A percentile compares a stretch with the other conserved stretches of the same genome.
These are phyloP conservation scores for Pterulicium gracile DNA, from an alignment of 1,284 basidiomycete genomes.

Conservation along the genomic window DNA sequence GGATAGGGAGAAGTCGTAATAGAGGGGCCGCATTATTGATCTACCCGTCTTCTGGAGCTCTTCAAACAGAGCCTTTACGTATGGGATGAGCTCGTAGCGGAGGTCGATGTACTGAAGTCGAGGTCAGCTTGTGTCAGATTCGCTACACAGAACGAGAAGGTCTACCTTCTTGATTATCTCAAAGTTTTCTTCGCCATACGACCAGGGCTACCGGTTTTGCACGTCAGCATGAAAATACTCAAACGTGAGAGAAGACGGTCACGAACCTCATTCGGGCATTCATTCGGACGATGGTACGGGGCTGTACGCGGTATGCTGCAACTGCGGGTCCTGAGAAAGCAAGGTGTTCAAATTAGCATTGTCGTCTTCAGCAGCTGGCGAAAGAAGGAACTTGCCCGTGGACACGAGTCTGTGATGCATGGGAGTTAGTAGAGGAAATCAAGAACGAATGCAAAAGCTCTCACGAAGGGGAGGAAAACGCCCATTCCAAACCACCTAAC, in stretches of 20 bases:
- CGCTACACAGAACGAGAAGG: too few relatives aligned
- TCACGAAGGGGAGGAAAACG: constrained; percentile 28
- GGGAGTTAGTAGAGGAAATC: neutral
- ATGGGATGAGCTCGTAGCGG: constrained; percentile 26
- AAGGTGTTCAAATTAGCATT: too few relatives aligned
- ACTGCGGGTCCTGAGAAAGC: constrained; percentile 16
- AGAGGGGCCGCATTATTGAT: constrained; percentile 26
- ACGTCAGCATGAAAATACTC: neutral
- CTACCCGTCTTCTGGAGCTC: constrained; percentile 23
- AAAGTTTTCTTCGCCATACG: constrained; percentile 29
- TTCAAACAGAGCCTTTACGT: constrained; percentile 25
- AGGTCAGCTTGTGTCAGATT: neutral
- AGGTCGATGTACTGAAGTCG: constrained; percentile 24
- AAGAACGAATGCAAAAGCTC: constrained; percentile 10
- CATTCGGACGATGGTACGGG: constrained; percentile 20
- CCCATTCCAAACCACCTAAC: constrained; percentile 31
- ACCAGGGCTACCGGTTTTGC: constrained; percentile 21
- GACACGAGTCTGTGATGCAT: constrained; percentile 22
- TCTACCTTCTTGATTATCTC: constrained; percentile 25
- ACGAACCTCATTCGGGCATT: constrained; percentile 27
- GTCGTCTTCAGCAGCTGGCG: too few relatives aligned
- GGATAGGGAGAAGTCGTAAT: constrained; percentile 25
- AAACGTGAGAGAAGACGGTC: neutral
- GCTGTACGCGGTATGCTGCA: constrained; percentile 20
- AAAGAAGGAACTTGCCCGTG: constrained; percentile 23